Evolutionary conservation across 2,329 filamentous ascomycete genomes (phyloP).

Genomic region (Hypoxylon sp.): DNA sequence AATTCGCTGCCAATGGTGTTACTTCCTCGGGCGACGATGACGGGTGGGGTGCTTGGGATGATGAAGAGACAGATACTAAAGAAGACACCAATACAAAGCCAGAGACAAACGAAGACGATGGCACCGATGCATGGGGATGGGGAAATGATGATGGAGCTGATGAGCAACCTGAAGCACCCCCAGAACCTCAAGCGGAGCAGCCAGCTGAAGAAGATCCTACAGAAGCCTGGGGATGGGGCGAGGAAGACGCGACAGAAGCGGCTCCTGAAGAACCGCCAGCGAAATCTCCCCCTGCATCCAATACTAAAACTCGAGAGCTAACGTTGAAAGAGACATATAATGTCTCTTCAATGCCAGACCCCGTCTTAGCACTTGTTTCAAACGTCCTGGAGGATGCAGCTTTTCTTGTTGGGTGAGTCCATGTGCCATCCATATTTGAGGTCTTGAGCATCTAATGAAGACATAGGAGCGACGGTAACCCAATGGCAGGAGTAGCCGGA

Average conservation of each 20-base stretch:
- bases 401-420: slow-evolving; percentile 64
- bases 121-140: slow-evolving; percentile 80
- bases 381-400: slow-evolving; percentile 72
- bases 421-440: not conserved
- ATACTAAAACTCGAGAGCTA: slow-evolving; percentile 70
- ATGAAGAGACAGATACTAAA: slow-evolving; percentile 66
- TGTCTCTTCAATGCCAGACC: slow-evolving; percentile 87
- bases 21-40: slow-evolving; percentile 61
- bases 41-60: slow-evolving; percentile 88
- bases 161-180: slow-evolving; percentile 49
- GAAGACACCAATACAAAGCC: slow-evolving; percentile 39
- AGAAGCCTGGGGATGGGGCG: slow-evolving; percentile 91
- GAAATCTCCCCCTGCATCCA: slow-evolving; percentile 30
- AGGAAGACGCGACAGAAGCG: slow-evolving; percentile 66
- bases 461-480: slow-evolving; percentile 60
- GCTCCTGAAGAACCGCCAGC: slow-evolving; percentile 46
- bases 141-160: slow-evolving; percentile 72
- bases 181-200: slow-evolving; percentile 24
- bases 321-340: slow-evolving; percentile 88
- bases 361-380: slow-evolving; percentile 76
- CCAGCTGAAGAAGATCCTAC: slow-evolving; percentile 57
- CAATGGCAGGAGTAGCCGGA: slow-evolving; percentile 75
- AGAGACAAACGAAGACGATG: slow-evolving; percentile 42
- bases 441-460: slow-evolving; percentile 23
- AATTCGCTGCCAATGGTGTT: slow-evolving; percentile 69